Percentiles rank a stretch among this genome's conserved stretches.
phyloP scores from a whole-genome alignment of 441 rosid species.

The Pelargonium australe region DNA sequence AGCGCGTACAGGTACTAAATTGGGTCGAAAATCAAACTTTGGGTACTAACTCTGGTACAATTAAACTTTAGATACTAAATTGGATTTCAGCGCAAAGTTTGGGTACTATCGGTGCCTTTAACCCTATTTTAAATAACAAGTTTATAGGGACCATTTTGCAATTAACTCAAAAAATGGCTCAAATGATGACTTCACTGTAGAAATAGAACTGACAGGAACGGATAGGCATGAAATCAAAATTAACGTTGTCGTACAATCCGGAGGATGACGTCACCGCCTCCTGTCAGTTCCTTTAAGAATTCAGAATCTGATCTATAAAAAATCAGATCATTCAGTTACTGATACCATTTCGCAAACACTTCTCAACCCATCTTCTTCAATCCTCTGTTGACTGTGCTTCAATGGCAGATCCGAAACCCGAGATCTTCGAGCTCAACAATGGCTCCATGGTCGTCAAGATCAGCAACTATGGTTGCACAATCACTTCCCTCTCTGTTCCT shows the following conservation, averaged over 20 bases:
- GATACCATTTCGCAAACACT: neutral
- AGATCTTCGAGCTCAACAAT: slow-evolving; percentile 76
- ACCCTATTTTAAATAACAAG: no score
- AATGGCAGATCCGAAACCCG: slow-evolving; percentile 52
- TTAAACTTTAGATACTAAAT: no score
- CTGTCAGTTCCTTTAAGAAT: neutral
- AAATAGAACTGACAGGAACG: neutral
- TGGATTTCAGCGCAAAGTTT: no score
- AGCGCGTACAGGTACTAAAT: no score
- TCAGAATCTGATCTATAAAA: neutral
- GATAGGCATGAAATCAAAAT: neutral
- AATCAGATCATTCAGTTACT: neutral
- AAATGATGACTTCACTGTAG: no score
- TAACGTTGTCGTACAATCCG: neutral
- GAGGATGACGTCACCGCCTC: neutral
- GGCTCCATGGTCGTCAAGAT: slow-evolving; percentile 64
- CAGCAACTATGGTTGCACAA: slow-evolving; percentile 73
- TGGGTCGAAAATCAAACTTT: no score
- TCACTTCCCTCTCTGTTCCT: slow-evolving; percentile 66
- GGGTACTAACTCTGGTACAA: no score
- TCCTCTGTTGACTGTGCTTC: neutral
- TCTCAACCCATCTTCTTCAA: neutral
- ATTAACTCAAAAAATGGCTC: no score
- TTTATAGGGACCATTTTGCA: no score
- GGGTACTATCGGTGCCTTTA: no score